Base-by-base conservation (phyloP, 2,329 filamentous ascomycete genomes). In the Achaetomium macrosporum region DNA sequence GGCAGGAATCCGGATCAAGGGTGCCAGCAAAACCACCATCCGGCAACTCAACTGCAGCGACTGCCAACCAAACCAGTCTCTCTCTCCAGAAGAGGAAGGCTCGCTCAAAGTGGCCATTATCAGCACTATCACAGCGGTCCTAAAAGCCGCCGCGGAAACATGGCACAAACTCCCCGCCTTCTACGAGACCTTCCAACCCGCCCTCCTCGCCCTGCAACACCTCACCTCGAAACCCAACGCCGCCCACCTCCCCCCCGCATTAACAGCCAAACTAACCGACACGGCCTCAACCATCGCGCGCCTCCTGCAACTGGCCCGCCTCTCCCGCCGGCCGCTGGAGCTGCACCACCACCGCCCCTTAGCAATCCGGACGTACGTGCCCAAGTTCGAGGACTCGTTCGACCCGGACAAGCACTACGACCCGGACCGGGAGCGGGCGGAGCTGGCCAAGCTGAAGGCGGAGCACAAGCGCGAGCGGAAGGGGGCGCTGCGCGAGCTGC, bases 381-480 rank as follows among this genome's bases (percentile, higher is more conserved):
- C 93, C 70, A 96, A 95, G 70, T 99, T 97, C 73, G 93, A 97
- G 73, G 92, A 96, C 68, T 79, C 82, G 53, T 99, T 90, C 79
- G 93, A 95, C 69, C 93, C 93, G 3, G 83, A 88, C 74, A 92
- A 90, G 73, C 93, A 97, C 78, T 97, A 99, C 80, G 95, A 99
- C 67, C 90, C 90, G 1, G 88, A 99, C 71, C 85, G 85, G 61
- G 90, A 96, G 71, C 88, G 93, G 33, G 85, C 88, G 19, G 90
- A 96, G 66, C 72, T 87, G 57, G 84, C 84, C 66, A 93, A 91
- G 70, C 79, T 99, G 65, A 85, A 84, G 73, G 85, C 85, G 57
- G 92, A 97, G 75, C 88, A 91, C 80, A 96, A 95, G 83, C 83
- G 87, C 66, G 93, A 99, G 78, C 82, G 83, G 70, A 99, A 99